Percentiles rank a stretch among this genome's conserved stretches.
Conservation (phyloP, 2,329 filamentous ascomycete genomes). For the Talaromyces funiculosus region DNA sequence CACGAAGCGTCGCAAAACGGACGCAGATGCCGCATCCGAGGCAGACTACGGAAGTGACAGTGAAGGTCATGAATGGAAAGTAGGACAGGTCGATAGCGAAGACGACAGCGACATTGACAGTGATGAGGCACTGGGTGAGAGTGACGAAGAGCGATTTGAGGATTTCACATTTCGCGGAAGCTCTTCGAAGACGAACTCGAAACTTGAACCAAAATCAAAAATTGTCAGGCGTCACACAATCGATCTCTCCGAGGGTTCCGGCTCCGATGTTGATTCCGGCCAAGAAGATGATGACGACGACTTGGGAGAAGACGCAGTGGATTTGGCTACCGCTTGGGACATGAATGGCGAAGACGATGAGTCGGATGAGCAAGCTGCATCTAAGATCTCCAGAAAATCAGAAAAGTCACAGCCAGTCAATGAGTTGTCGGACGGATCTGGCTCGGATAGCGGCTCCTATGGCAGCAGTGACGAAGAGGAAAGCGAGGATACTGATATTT, state of each 20-base stretch:
- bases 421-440: constrained; percentile 13
- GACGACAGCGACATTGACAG: constrained; percentile 66
- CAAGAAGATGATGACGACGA: constrained; percentile 52
- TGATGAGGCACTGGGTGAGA: constrained; percentile 81
- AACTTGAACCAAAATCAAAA: constrained; percentile 27
- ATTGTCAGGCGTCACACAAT: constrained; percentile 33
- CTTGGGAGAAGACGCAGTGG: constrained; percentile 58
- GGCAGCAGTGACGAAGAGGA: constrained; percentile 39
- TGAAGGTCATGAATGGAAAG: constrained; percentile 77
- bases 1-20: constrained; percentile 42
- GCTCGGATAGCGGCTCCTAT: constrained; percentile 18
- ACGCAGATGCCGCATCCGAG: constrained; percentile 44
- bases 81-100: constrained; percentile 64
- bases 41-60: constrained; percentile 75
- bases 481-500: constrained; percentile 46
- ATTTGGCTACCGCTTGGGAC: constrained; percentile 58
- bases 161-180: constrained; percentile 65
- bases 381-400: constrained; percentile 23
- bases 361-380: constrained; percentile 25
- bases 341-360: constrained; percentile 45
- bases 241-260: constrained; percentile 47
- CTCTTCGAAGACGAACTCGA: constrained; percentile 39
- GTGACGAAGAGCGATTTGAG: constrained; percentile 79
- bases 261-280: constrained; percentile 30
- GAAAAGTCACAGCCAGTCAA: constrained; percentile 21